These are phyloP conservation scores for Monosporascus sp. DNA, from an alignment of 2,329 filamentous ascomycete species.

Conservation along the genomic window DNA sequence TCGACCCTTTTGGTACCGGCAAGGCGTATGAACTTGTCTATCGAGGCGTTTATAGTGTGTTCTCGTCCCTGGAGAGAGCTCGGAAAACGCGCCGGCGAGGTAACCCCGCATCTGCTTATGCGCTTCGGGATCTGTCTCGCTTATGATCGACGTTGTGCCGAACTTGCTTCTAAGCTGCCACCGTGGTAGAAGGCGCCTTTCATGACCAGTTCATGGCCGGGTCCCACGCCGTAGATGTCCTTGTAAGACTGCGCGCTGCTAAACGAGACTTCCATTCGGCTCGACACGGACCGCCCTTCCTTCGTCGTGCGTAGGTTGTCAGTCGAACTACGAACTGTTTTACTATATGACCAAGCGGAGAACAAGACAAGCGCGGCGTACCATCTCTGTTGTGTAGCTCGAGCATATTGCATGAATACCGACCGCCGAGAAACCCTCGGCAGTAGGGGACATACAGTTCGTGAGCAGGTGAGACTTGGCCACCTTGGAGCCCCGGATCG, in stretches of 20 bases:
- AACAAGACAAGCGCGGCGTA: no score
- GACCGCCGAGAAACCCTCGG: no score
- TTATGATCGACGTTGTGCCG: constrained; percentile 15
- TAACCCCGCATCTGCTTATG: constrained; percentile 16
- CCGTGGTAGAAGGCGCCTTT: constrained; percentile 20
- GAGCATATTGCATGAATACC: no score
- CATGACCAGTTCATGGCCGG: constrained; percentile 12
- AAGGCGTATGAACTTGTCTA: constrained; percentile 13
- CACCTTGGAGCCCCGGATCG: no score
- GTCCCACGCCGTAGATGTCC: constrained; percentile 13
- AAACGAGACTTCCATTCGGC: constrained; percentile 14
- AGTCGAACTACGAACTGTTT: not conserved
- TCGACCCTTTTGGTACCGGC: constrained; percentile 4
- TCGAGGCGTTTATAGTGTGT: constrained; percentile 10
- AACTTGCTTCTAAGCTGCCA: constrained; percentile 8
- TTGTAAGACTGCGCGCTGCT: constrained; percentile 7
- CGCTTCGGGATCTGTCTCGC: constrained; percentile 12
- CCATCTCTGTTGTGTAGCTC: no score
- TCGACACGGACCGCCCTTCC: not conserved
- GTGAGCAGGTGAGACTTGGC: no score
- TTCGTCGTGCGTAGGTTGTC: not conserved
- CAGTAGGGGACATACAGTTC: no score
- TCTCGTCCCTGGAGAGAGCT: constrained; percentile 23
- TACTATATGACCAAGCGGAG: no score
- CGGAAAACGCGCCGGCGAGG: constrained; percentile 20